A percentile compares a stretch with the other conserved stretches of the same genome.
phyloP scores from a whole-genome alignment of 176 grass and related monocot genomes.

The maize (Zea mays) region Zm-B73-REFERENCE-NAM-5.0 NC_050096.1:201053501-201054000 shows the following conservation, averaged over 20 bases:
- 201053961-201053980: conserved; percentile 52
- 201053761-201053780: conserved; percentile 75
- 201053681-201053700: conserved; percentile 74
- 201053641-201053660: conserved; percentile 55
- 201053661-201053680: conserved; percentile 75
- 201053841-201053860: not conserved
- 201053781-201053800: conserved; percentile 35
- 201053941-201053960: conserved; percentile 64
- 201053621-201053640: conserved; percentile 64
- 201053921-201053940: conserved; percentile 83
- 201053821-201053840: not conserved
- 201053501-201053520: conserved; percentile 2
- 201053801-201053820: conserved; percentile 37
- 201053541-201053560: not conserved
- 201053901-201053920: not conserved
- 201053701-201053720: conserved; percentile 60
- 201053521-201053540: not conserved
- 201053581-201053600: conserved; percentile 56
- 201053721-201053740: conserved; percentile 73
- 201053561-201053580: conserved; percentile 63
- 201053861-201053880: not conserved
- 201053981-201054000: conserved; percentile 16
- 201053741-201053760: conserved; percentile 61
- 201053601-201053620: conserved; percentile 62
- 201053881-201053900: not conserved